phyloP scores from a whole-genome alignment of 2,329 filamentous ascomycete species.

The Mycogone perniciosa region DNA sequence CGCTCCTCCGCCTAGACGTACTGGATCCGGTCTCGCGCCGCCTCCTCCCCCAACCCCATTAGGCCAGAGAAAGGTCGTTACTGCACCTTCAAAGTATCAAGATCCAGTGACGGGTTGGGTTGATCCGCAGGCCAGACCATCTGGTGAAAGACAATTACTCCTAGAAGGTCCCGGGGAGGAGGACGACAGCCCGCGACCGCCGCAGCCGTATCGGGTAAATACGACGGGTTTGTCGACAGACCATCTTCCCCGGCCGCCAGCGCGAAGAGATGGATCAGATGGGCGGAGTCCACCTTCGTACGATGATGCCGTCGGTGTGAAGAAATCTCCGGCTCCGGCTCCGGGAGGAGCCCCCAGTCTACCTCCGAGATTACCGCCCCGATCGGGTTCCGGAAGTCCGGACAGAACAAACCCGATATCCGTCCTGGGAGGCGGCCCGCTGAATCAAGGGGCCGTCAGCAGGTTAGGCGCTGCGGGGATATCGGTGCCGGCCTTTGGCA shows the following conservation, averaged over 20 bases:
- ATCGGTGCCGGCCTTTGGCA: constrained; percentile 71
- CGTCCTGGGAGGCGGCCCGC: constrained; percentile 23
- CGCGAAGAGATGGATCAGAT: constrained; percentile 40
- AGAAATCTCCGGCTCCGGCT: constrained; percentile 3
- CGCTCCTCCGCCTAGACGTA: constrained; percentile 69
- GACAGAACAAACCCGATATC: constrained; percentile 16
- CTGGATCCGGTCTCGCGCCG: constrained; percentile 29
- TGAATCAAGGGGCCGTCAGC: constrained; percentile 53
- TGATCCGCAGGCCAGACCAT: constrained; percentile 13
- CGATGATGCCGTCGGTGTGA: constrained; percentile 24
- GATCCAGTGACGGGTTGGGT: constrained; percentile 22
- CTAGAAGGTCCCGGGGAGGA: constrained; percentile 10
- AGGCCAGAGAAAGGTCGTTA: constrained; percentile 21
- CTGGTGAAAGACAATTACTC: constrained; percentile 1
- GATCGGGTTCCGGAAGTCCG: constrained; percentile 20
- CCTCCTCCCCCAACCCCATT: constrained; percentile 19
- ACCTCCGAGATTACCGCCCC: constrained; percentile 59
- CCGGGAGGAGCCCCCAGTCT: constrained; percentile 47
- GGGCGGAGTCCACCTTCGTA: constrained; percentile 26
- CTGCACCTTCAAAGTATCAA: constrained; percentile 29
- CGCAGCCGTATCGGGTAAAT: constrained; percentile 59
- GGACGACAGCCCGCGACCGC: constrained; percentile 40
- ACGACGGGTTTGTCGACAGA: constrained; percentile 65
- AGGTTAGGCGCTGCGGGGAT: constrained; percentile 69
- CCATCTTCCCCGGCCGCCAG: constrained; percentile 65